A percentile compares a stretch with the other conserved stretches of the same genome.
These are phyloP conservation scores for Bremia lactucae DNA, from an alignment of 352 stramenopile genomes.

Conservation along the genomic window DNA sequence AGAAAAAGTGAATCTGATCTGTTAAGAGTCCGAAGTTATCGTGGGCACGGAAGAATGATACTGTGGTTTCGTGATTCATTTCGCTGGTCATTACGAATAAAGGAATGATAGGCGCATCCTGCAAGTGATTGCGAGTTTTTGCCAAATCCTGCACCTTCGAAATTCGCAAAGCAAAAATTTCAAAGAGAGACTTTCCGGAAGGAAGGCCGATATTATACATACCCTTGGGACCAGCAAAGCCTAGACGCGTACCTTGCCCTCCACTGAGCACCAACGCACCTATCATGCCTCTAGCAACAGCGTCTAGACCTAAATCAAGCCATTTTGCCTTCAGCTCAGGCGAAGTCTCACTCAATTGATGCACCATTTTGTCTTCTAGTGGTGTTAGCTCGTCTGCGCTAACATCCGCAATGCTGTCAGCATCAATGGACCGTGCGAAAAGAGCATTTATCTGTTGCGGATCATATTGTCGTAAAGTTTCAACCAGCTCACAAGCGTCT, in stretches of 20 bases:
- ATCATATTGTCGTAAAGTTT: slow-evolving; percentile 23
- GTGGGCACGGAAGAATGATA: slow-evolving; percentile 85
- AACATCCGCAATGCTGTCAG: slow-evolving; percentile 10
- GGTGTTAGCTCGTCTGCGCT: slow-evolving; percentile 23
- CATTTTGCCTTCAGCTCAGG: slow-evolving; percentile 24
- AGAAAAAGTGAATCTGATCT: slow-evolving; percentile 91
- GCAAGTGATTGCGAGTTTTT: slow-evolving; percentile 10
- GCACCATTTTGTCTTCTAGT: slow-evolving; percentile 31
- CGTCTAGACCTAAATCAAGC: slow-evolving; percentile 41
- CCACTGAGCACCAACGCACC: slow-evolving; percentile 87
- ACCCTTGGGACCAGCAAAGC: slow-evolving; percentile 90
- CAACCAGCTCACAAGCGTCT: slow-evolving; percentile 26
- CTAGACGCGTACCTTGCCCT: slow-evolving; percentile 92
- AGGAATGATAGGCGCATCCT: slow-evolving; percentile 27
- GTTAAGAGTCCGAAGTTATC: slow-evolving; percentile 87
- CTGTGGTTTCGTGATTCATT: slow-evolving; percentile 91
- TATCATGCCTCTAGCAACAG: slow-evolving; percentile 71
- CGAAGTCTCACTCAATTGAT: slow-evolving; percentile 21
- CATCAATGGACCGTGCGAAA: slow-evolving; percentile 28
- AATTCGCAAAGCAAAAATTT: slow-evolving; percentile 86
- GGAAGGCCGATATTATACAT: slow-evolving; percentile 89
- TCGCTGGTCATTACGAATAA: slow-evolving; percentile 97
- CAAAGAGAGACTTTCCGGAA: slow-evolving; percentile 88
- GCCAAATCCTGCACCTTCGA: slow-evolving; percentile 50
- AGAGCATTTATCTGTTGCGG: slow-evolving; percentile 23